A percentile compares a stretch with the other conserved stretches of the same genome.
These are phyloP conservation scores for Aureobasidium sp. DNA, from an alignment of 2,329 filamentous ascomycete genomes.

Conservation along the genomic window DNA sequence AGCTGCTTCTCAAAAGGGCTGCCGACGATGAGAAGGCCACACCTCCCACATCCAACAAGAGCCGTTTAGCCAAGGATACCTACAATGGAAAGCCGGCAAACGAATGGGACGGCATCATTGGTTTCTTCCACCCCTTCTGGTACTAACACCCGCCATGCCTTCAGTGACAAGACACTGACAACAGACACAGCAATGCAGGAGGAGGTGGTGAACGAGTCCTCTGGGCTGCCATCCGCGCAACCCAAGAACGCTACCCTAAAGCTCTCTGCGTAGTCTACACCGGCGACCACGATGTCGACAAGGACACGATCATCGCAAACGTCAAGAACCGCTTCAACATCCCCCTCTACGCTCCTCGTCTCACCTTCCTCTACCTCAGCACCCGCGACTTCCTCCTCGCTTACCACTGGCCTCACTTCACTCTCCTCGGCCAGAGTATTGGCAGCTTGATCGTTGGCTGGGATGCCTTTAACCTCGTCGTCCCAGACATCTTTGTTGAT, in stretches of 20 bases:
- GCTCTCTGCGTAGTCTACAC: conserved; percentile 92
- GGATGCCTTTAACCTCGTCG: conserved; percentile 85
- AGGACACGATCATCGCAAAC: conserved; percentile 60
- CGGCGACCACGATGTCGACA: conserved; percentile 82
- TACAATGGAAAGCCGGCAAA: conserved; percentile 21
- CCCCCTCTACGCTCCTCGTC: conserved; percentile 67
- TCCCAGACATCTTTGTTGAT: conserved; percentile 90
- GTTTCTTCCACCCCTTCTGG: conserved; percentile 98
- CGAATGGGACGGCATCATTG: conserved; percentile 77
- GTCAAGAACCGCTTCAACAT: conserved; percentile 82
- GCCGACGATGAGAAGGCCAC: conserved; percentile 6
- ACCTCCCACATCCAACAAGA: background rate
- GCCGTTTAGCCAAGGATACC: background rate
- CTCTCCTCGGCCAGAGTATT: conserved; percentile 84
- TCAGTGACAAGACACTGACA: background rate
- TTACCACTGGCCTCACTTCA: conserved; percentile 84
- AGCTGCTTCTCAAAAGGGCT: conserved; percentile 14
- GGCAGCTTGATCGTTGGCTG: conserved; percentile 81
- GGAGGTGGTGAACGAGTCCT: conserved; percentile 92
- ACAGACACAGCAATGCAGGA: conserved; percentile 68
- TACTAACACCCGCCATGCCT: too few species aligned
- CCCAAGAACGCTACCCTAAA: conserved; percentile 78
- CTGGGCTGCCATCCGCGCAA: conserved; percentile 90
- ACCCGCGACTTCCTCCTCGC: conserved; percentile 80
- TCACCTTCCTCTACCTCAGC: conserved; percentile 84